Evolutionary conservation across 805 yeast species (phyloP), one percentile per base, ranked within the genome.

Genomic region (Ogataea degrootiae): DNA sequence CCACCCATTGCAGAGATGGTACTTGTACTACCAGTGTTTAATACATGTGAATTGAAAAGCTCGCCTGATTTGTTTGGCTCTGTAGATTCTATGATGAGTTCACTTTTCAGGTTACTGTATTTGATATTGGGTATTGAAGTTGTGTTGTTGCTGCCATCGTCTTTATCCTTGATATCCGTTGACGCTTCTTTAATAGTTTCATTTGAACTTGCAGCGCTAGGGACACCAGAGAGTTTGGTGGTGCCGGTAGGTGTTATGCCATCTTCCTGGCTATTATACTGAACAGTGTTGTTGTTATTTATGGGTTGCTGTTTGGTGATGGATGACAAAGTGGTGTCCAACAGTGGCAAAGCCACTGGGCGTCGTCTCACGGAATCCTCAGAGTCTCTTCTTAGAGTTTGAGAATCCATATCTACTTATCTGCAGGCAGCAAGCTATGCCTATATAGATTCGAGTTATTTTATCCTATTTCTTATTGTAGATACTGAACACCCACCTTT

Each of bases 51-150:
- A 26, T 11, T 26, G 31, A 26, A 26, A 26, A 26, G 31, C 9
- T 26, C 31, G 9, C 31, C 9, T 26, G 31, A 26, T 26, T 26
- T 26, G 31, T 26, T 26, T 26, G 31, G 31, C 9, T 26, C 31
- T 9, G 9, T 26, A 26, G 31, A 26, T 26, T 41, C 37, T 7
- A 37, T 40, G 33, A 51, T 51, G 23, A 51, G 37, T 35, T 51
- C 54, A 42, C 54, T 51, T 31, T 46, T 51, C 41, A 51, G 35
- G 21, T 47, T 17, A 35, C 40, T 39, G 22, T 44, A 37, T 26
- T 47, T 47, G 17, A 31, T 37, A 14, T 26, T 35, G 6, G 36
- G 34, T n/a, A 34, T 16, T 9, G 42, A 29, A 4, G 34, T 35
- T 36, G 15, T 16, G 14, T 36, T 14, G 14, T 36, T 16, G 21